Evolutionary conservation across 768 basidiomycete genomes (phyloP).

Genomic region (Glaciozyma antarctica): DNA sequence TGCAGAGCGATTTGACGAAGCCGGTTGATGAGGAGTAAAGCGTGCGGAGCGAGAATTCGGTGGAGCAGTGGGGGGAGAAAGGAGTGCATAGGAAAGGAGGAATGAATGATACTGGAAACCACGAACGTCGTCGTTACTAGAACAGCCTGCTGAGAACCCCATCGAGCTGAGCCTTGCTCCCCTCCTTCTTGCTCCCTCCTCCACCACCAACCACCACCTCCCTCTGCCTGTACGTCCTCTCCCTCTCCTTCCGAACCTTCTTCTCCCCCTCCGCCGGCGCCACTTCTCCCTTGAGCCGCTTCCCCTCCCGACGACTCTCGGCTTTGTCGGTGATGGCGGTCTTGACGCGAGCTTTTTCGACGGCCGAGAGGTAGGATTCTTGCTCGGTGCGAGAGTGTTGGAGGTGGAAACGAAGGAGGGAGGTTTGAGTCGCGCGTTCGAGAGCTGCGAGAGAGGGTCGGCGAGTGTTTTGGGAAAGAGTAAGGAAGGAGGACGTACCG

Average conservation of each 20-base stretch:
- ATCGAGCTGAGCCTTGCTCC: constrained; percentile 13
- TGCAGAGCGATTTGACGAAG: background rate
- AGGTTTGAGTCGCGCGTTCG: constrained; percentile 77
- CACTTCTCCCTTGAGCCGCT: constrained; percentile 39
- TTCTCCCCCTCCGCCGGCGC: constrained; percentile 42
- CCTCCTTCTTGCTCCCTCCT: background rate
- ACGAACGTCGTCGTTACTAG: background rate
- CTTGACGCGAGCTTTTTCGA: constrained; percentile 72
- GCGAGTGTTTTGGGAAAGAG: constrained; percentile 5
- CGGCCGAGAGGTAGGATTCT: constrained; percentile 82
- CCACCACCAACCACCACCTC: constrained; percentile 21
- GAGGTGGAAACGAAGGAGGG: constrained; percentile 83
- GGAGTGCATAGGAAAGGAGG: no score
- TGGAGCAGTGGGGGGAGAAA: no score
- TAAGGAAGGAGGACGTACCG: constrained; percentile 51
- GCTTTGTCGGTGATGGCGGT: constrained; percentile 28
- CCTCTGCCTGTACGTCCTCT: constrained; percentile 36
- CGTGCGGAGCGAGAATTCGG: no score
- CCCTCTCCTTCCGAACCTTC: constrained; percentile 43
- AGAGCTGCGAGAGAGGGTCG: constrained; percentile 53
- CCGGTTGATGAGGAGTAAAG: background rate
- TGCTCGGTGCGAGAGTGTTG: constrained; percentile 81
- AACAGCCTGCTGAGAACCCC: constrained; percentile 26
- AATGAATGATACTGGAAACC: no score
- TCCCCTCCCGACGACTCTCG: constrained; percentile 47